phyloP scores from a whole-genome alignment of 1,139 yeast genomes.

The Chernovozyma sophiae-reginae region DNA sequence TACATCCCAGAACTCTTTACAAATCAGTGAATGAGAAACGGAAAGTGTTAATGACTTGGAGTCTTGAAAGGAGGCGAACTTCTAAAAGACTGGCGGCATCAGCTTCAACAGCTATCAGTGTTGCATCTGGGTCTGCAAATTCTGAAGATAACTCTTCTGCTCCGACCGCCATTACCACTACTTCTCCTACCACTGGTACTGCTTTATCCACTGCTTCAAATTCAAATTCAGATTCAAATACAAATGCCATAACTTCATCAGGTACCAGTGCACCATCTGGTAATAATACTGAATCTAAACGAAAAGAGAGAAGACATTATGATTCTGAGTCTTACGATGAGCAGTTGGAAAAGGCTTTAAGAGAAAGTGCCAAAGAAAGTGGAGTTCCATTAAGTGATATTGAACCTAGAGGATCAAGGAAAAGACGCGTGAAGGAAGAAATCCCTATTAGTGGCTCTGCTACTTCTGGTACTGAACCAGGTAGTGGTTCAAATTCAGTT shows the following conservation, averaged over 20 bases:
- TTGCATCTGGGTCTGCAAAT: background rate
- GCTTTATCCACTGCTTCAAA: constrained; percentile 4
- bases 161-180: constrained; percentile 3
- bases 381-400: constrained; percentile 12
- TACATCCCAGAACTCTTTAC: constrained; percentile 38
- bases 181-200: constrained; percentile 5
- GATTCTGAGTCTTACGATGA: constrained; percentile 59
- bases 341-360: constrained; percentile 63
- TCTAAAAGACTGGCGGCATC: background rate
- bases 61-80: constrained; percentile 1
- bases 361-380: constrained; percentile 59
- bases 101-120: constrained; percentile 17
- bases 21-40: constrained; percentile 47
- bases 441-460: background rate
- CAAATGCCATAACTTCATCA: constrained; percentile 14
- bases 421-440: constrained; percentile 1
- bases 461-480: background rate
- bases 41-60: constrained; percentile 32
- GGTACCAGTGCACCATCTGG: background rate
- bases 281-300: constrained; percentile 12
- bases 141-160: constrained; percentile 1
- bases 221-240: constrained; percentile 6
- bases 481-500: background rate
- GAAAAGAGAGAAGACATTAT: constrained; percentile 33
- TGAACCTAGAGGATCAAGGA: constrained; percentile 3